Conservation (phyloP, 208 protist species). For the Leishmania mexicana region DNA sequence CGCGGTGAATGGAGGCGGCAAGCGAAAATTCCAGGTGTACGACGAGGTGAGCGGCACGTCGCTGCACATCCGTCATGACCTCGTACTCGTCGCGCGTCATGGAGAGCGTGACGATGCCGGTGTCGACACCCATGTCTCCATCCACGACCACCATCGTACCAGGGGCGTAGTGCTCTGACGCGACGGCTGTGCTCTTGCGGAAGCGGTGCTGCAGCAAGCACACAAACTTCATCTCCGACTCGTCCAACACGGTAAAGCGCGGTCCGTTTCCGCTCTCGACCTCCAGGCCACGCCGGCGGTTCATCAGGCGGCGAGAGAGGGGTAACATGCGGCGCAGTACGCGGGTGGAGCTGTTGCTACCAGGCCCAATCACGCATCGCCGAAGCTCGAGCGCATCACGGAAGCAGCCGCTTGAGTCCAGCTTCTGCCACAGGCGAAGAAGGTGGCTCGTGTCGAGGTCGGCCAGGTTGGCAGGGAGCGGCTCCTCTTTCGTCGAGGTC, state of each 20-base stretch:
- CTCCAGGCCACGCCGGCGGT: slow-evolving; percentile 15
- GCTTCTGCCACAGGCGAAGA: slow-evolving; percentile 13
- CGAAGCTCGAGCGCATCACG: slow-evolving; percentile 27
- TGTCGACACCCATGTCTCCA: slow-evolving; percentile 80
- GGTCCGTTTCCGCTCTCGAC: neutral
- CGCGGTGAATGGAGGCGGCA: slow-evolving; percentile 42
- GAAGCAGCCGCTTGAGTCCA: slow-evolving; percentile 26
- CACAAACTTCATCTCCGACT: slow-evolving; percentile 41
- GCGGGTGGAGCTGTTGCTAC: slow-evolving; percentile 24
- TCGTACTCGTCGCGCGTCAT: slow-evolving; percentile 44
- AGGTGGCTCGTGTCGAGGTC: slow-evolving; percentile 21
- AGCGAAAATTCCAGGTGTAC: slow-evolving; percentile 21
- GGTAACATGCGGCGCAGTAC: slow-evolving; percentile 12
- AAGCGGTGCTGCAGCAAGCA: slow-evolving; percentile 60
- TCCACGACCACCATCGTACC: slow-evolving; percentile 71
- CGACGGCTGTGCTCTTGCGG: slow-evolving; percentile 42
- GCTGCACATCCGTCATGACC: slow-evolving; percentile 23
- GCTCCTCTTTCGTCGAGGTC: neutral
- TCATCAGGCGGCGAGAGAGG: slow-evolving; percentile 6
- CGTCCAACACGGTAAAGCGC: slow-evolving; percentile 12
- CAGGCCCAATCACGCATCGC: slow-evolving; percentile 10
- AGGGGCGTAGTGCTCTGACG: slow-evolving; percentile 21
- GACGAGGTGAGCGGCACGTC: slow-evolving; percentile 25
- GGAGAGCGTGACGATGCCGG: slow-evolving; percentile 42
- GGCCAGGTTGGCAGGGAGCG: neutral